These are phyloP conservation scores for Plantago major DNA, from an alignment of 257 asterid species.

Conservation along the genomic window DNA sequence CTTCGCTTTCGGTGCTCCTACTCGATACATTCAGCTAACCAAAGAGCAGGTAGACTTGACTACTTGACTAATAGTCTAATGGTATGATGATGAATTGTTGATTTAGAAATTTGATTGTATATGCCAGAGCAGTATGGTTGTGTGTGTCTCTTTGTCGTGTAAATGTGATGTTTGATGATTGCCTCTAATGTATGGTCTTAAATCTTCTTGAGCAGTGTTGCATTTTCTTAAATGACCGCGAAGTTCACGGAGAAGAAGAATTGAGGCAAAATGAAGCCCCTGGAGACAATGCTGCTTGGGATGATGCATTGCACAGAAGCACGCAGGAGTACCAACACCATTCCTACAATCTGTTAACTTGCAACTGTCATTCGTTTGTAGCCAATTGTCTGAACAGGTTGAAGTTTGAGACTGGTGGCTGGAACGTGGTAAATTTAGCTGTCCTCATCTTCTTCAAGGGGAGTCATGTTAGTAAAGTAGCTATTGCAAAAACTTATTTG, in stretches of 20 bases:
- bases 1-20: constrained; percentile 81
- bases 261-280: constrained; percentile 16
- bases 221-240: constrained; percentile 32
- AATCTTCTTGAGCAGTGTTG: constrained; percentile 45
- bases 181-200: background rate
- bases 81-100: background rate
- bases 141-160: background rate
- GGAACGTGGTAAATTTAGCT: constrained; percentile 92
- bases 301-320: constrained; percentile 66
- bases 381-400: constrained; percentile 86
- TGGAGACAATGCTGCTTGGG: constrained; percentile 53
- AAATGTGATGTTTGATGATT: background rate
- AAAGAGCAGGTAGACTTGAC: constrained; percentile 56
- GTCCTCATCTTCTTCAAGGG: constrained; percentile 65
- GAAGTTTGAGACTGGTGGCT: constrained; percentile 61
- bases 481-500: constrained; percentile 48
- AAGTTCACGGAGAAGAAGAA: constrained; percentile 32
- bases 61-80: background rate
- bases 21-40: constrained; percentile 66
- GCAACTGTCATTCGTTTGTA: constrained; percentile 96
- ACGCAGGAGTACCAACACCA: constrained; percentile 83
- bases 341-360: constrained; percentile 81
- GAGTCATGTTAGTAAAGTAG: constrained; percentile 53
- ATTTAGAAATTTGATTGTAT: background rate
- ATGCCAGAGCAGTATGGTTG: too few relatives aligned